Conservation (phyloP, 2,329 filamentous ascomycete species). For the Colletotrichum euphorbiae region DNA sequence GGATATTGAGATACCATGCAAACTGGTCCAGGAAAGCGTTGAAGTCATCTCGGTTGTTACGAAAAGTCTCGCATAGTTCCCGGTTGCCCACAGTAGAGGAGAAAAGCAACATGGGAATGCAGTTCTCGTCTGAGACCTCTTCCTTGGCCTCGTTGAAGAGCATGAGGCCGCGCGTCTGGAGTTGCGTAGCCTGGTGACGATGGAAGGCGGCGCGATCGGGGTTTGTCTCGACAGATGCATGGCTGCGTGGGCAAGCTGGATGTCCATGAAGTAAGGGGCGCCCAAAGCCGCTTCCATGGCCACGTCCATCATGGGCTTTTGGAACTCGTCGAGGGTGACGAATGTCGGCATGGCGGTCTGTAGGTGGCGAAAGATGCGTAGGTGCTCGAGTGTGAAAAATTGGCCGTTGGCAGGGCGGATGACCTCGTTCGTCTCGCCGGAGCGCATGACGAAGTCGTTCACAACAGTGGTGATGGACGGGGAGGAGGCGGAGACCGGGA, state of each 20-base stretch:
- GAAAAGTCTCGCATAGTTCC: constrained; percentile 34
- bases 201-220: constrained; percentile 43
- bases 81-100: constrained; percentile 47
- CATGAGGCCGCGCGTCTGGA: constrained; percentile 46
- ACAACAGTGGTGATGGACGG: constrained; percentile 21
- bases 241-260: constrained; percentile 52
- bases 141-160: constrained; percentile 47
- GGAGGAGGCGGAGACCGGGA: constrained; percentile 10
- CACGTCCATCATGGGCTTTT: constrained; percentile 46
- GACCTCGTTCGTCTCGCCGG: constrained; percentile 19
- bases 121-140: constrained; percentile 45
- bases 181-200: constrained; percentile 46
- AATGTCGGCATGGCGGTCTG: constrained; percentile 44
- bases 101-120: constrained; percentile 58
- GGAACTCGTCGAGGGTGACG: constrained; percentile 38
- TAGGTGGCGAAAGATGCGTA: constrained; percentile 54
- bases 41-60: constrained; percentile 52
- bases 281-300: constrained; percentile 46
- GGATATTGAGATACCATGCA: constrained; percentile 55
- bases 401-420: constrained; percentile 29
- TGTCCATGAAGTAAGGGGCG: constrained; percentile 53
- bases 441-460: constrained; percentile 26
- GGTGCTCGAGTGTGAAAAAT: constrained; percentile 52
- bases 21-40: constrained; percentile 55
- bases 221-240: constrained; percentile 48